Evolutionary conservation across 257 asterid species (phyloP).

Genomic region (Euphrasia confusa): DNA sequence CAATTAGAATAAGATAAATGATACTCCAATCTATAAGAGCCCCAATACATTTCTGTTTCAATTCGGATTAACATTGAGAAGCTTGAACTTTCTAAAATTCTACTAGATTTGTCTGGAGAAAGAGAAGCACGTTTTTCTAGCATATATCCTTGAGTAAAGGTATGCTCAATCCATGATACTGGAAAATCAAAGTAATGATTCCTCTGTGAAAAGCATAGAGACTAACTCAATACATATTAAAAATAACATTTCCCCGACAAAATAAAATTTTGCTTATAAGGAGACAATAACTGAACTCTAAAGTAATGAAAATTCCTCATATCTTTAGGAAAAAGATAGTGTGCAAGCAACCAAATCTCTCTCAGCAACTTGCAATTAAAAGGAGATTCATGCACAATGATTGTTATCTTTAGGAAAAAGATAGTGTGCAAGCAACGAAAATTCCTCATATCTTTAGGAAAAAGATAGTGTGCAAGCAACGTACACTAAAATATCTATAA

Average conservation of each 20-base stretch:
- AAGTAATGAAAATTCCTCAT: not conserved
- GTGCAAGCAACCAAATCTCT: too few species aligned
- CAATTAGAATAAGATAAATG: not conserved
- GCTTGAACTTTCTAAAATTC: not conserved
- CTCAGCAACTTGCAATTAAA: too few species aligned
- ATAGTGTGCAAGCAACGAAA: too few species aligned
- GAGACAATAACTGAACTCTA: not conserved
- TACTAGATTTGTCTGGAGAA: not conserved
- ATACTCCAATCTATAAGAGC: not conserved
- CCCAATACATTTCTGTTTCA: not conserved
- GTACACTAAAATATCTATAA: too few species aligned
- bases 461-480: too few species aligned
- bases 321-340: not conserved
- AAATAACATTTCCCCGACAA: not conserved
- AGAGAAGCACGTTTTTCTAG: not conserved
- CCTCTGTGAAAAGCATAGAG: not conserved
- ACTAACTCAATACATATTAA: not conserved
- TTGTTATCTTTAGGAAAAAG: too few species aligned
- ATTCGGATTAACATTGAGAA: not conserved
- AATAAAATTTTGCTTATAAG: not conserved
- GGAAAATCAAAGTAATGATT: conserved; percentile 13
- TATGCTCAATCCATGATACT: not conserved
- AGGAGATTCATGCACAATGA: too few species aligned
- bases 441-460: too few species aligned
- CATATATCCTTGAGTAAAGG: not conserved